These are phyloP conservation scores for Syncephalis plumigaleata DNA, from an alignment of 371 early-diverging fungal genomes.

Conservation along the genomic window DNA sequence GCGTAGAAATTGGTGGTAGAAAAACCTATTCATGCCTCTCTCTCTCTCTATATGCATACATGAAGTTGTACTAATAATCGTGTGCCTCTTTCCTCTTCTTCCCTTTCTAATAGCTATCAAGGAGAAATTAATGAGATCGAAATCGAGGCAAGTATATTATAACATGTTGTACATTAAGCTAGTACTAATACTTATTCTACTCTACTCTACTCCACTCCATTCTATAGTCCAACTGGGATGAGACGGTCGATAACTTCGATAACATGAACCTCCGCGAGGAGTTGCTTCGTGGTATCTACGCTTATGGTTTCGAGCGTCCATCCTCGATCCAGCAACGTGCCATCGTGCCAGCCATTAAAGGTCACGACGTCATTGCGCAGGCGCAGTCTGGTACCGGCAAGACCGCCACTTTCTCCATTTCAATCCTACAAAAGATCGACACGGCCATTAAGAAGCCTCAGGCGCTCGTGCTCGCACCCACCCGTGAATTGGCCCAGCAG, in stretches of 20 bases:
- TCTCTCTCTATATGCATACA: too few relatives aligned
- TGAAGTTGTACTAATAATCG: too few relatives aligned
- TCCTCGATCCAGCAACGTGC: slow-evolving; percentile 88
- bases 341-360: slow-evolving; percentile 68
- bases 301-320: slow-evolving; percentile 80
- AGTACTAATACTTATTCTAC: too few relatives aligned
- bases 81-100: too few relatives aligned
- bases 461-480: slow-evolving; percentile 77
- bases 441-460: slow-evolving; percentile 50
- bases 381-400: slow-evolving; percentile 97
- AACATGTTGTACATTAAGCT: too few relatives aligned
- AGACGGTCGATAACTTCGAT: slow-evolving; percentile 64
- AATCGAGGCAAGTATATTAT: too few relatives aligned
- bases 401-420: slow-evolving; percentile 92
- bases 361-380: slow-evolving; percentile 85
- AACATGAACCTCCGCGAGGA: slow-evolving; percentile 68
- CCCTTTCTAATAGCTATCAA: too few relatives aligned
- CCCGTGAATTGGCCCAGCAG: slow-evolving; percentile 87
- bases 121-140: too few relatives aligned
- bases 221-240: slow-evolving; percentile 59
- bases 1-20: too few relatives aligned
- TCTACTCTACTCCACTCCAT: too few relatives aligned
- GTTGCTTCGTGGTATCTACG: slow-evolving; percentile 76
- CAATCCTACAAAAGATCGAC: slow-evolving; percentile 77
- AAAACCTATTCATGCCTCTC: too few relatives aligned